These are phyloP conservation scores for Gliomastix tumulicola DNA, from an alignment of 2,329 filamentous ascomycete species.

Conservation along the genomic window DNA sequence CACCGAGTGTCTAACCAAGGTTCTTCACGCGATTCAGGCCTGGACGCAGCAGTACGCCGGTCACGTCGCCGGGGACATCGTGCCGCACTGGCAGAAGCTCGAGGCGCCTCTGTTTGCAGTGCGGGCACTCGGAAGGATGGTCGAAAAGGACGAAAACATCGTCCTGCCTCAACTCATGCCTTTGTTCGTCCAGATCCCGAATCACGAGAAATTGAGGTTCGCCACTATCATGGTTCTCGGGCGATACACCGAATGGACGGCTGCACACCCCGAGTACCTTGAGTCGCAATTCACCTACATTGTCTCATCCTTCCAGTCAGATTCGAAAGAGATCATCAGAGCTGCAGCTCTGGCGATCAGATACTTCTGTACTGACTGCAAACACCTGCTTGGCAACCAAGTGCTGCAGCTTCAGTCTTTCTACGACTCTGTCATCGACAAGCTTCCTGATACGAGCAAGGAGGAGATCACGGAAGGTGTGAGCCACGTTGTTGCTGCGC, in stretches of 20 bases:
- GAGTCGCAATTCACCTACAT: conserved; percentile 94
- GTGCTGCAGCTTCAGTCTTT: conserved; percentile 84
- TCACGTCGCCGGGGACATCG: conserved; percentile 64
- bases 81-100: conserved; percentile 93
- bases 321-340: conserved; percentile 83
- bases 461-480: conserved; percentile 97
- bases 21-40: conserved; percentile 74
- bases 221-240: conserved; percentile 97
- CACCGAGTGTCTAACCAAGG: conserved; percentile 82
- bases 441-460: conserved; percentile 77
- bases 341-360: conserved; percentile 92
- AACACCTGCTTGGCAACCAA: conserved; percentile 74
- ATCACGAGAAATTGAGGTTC: conserved; percentile 96
- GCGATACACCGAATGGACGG: conserved; percentile 96
- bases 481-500: conserved; percentile 81
- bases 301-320: conserved; percentile 82
- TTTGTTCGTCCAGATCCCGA: conserved; percentile 85
- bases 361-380: conserved; percentile 95
- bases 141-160: conserved; percentile 78
- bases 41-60: conserved; percentile 83
- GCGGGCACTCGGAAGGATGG: conserved; percentile 94
- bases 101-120: conserved; percentile 94
- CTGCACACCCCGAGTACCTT: conserved; percentile 85
- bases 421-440: conserved; percentile 84
- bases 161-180: conserved; percentile 90